Base-by-base conservation (phyloP, 2,329 filamentous ascomycete species). In the Harringtonia lauricola region DNA sequence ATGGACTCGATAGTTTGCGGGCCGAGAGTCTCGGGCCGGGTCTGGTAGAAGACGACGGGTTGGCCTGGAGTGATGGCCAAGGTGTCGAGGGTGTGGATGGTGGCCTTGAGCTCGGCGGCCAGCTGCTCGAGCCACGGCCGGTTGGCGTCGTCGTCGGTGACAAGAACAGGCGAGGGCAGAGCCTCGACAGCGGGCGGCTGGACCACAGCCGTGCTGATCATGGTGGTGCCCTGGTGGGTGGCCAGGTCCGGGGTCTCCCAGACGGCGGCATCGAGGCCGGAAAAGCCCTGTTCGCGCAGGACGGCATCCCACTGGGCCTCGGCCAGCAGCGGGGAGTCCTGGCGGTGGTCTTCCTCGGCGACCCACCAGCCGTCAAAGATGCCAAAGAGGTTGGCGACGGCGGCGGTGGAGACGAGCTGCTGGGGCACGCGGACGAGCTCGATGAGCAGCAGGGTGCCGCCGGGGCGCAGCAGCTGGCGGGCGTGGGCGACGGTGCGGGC, bases 401-500 rank as follows among this genome's bases (percentile, higher is more conserved):
- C 45, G 17, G 45, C 47, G 8, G 47, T 46, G 10, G 45, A 33
- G 13, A 48, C 46, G 1, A 36, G 38, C 43, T 50, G 48, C 36
- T 50, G 35, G 10, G 45, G 45, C 18, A 49, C 47, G n/a, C 47
- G 40, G 17, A 51, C 46, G 13, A 50, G 46, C 42, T 50, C 48
- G 21, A 50, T 50, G 17, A 49, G 43, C 37, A 52, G 42, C 47
- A 52, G 34, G 6, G 42, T 42, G 12, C 47, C 49, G 18, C 47
- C 48, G 10, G 45, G 48, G 2, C 55, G 59, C 3, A 64, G 45
- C 5, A 65, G 44, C 24, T 34, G 37, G 14, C 51, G 46, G 2
- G 47, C 46, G 15, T 54, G 44, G 5, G 41, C 17, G 52, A 58
- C 19, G 13, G 55, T 51, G 28, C 52, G 8, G 41, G 53, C 43